Evolutionary conservation across 768 basidiomycete genomes (phyloP).

Genomic region (Suillus subluteus): DNA sequence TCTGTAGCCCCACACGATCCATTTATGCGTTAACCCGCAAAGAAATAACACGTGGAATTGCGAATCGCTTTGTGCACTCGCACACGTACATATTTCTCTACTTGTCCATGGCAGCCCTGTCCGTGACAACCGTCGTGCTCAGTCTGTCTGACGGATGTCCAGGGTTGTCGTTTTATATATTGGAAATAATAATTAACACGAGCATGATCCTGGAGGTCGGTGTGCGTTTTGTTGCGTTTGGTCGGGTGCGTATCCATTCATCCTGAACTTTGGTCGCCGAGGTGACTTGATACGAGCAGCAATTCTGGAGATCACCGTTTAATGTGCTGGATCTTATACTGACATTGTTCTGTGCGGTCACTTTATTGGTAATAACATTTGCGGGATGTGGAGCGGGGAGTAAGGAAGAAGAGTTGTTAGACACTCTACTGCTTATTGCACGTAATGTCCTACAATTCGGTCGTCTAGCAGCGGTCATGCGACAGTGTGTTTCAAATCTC

Average conservation of each 20-base stretch:
- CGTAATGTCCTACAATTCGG: conserved; percentile 93
- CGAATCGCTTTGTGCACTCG: conserved; percentile 90
- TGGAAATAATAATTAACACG: conserved; percentile 87
- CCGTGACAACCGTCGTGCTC: conserved; percentile 82
- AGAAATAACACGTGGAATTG: conserved; percentile 84
- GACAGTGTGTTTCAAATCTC: conserved; percentile 66
- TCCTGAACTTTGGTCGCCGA: background rate
- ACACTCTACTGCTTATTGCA: conserved; percentile 89
- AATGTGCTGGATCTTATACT: conserved; percentile 89
- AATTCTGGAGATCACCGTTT: conserved; percentile 96
- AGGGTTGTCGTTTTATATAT: conserved; percentile 82
- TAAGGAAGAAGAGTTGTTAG: conserved; percentile 93
- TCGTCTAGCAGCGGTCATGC: conserved; percentile 88
- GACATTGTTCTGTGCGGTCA: conserved; percentile 88
- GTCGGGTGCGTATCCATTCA: conserved; percentile 62
- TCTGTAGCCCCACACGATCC: conserved; percentile 68
- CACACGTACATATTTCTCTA: conserved; percentile 87
- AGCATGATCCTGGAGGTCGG: conserved; percentile 94
- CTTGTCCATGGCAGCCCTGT: conserved; percentile 85
- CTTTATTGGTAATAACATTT: conserved; percentile 85
- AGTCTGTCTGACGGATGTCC: conserved; percentile 87
- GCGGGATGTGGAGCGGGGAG: conserved; percentile 82
- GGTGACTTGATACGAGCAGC: conserved; percentile 45
- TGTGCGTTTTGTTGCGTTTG: conserved; percentile 91
- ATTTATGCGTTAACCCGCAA: conserved; percentile 84